Evolutionary conservation across 371 early-diverging fungal genomes (phyloP).

Genomic region (Apophysomyces variabilis): DNA sequence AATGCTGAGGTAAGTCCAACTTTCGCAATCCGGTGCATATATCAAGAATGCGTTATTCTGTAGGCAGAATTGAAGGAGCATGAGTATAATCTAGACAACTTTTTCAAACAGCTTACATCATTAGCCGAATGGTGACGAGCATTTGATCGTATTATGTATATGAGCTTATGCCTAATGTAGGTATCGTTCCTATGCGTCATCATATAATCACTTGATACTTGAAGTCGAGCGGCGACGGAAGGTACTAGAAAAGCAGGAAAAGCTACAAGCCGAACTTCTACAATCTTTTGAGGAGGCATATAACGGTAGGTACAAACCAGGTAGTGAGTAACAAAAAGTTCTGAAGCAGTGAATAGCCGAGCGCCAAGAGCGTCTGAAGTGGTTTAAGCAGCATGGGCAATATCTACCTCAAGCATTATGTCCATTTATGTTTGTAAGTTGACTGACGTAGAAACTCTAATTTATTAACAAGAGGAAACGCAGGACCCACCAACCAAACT

Average conservation of each 20-base stretch:
- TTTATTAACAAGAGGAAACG: not conserved
- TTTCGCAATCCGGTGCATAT: not conserved
- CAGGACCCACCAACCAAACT: constrained; percentile 35
- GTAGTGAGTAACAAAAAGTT: too few species aligned
- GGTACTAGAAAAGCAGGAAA: constrained; percentile 35
- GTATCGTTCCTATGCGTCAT: constrained; percentile 44
- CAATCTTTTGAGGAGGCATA: constrained; percentile 39
- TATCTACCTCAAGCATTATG: constrained; percentile 52
- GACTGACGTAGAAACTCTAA: too few species aligned
- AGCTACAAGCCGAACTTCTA: constrained; percentile 27
- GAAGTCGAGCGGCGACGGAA: constrained; percentile 46
- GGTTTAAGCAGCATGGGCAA: constrained; percentile 49
- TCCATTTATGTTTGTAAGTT: constrained; percentile 47
- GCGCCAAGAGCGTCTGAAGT: constrained; percentile 39
- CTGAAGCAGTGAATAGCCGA: constrained; percentile 31
- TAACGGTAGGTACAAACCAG: constrained; percentile 21
- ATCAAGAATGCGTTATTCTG: not conserved
- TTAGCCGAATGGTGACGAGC: constrained; percentile 33
- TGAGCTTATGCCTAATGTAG: constrained; percentile 17
- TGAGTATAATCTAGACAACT: constrained; percentile 34
- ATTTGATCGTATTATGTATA: not conserved
- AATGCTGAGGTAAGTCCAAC: constrained; percentile 26
- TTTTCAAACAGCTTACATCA: constrained; percentile 38
- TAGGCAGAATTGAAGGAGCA: constrained; percentile 37
- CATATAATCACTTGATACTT: constrained; percentile 41